Evolutionary conservation across 257 asterid genomes (phyloP).

Genomic region (Jasminum sambac): DNA sequence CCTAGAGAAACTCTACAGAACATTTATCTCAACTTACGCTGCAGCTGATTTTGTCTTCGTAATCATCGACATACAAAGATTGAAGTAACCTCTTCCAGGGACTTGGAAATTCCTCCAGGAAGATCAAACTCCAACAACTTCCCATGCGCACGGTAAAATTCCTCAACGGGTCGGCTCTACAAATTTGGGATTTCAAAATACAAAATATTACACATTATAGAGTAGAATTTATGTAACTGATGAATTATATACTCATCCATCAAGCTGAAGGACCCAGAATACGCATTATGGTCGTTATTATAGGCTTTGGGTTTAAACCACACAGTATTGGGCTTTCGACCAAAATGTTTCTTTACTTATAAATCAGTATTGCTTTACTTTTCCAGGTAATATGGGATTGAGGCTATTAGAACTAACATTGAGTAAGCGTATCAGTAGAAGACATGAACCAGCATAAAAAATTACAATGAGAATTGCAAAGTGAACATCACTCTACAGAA

Average conservation of each 20-base stretch:
- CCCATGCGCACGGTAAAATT: no score
- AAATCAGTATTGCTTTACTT: no score
- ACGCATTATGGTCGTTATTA: no score
- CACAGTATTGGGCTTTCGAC: no score
- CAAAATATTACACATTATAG: not conserved
- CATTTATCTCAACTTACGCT: conserved; percentile 43
- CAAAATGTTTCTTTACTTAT: no score
- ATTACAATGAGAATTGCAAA: not conserved
- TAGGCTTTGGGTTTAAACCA: no score
- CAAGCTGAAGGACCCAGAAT: not conserved
- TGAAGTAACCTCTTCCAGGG: conserved; percentile 84
- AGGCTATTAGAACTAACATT: no score
- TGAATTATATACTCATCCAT: not conserved
- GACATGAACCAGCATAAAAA: no score
- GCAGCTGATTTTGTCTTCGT: conserved; percentile 66
- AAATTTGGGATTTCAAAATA: conserved; percentile 5
- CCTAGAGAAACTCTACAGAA: conserved; percentile 18
- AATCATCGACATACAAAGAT: conserved; percentile 72
- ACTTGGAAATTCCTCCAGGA: conserved; percentile 94
- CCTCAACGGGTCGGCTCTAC: conserved; percentile 92
- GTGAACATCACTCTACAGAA: not conserved
- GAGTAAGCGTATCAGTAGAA: no score
- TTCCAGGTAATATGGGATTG: no score
- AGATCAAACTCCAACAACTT: no score
- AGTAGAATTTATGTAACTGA: not conserved